A percentile compares a stretch with the other conserved stretches of the same genome.
Conservation (phyloP, 202 grass and related monocot species). For the Saccharum hybrid region DNA sequence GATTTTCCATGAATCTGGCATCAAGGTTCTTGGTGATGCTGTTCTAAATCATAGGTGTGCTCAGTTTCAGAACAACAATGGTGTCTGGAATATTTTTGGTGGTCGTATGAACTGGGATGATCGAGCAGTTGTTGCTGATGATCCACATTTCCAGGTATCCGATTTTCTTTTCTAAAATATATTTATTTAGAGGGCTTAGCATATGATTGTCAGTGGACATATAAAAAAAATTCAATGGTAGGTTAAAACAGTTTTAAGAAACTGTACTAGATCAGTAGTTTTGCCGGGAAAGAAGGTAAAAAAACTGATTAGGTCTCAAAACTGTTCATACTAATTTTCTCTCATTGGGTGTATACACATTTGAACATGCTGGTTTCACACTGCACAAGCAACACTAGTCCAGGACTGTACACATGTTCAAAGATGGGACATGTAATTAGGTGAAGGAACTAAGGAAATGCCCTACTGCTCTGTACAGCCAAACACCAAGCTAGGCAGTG, state of each 20-base stretch:
- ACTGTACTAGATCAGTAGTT: neutral
- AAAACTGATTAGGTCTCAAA: neutral
- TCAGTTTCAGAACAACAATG: constrained; percentile 73
- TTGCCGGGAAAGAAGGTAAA: neutral
- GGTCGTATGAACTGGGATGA: constrained; percentile 89
- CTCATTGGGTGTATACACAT: neutral
- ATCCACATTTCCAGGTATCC: constrained; percentile 95
- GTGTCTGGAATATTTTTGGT: constrained; percentile 97
- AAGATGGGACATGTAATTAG: neutral
- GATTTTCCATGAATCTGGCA: constrained; percentile 68
- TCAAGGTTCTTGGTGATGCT: constrained; percentile 96
- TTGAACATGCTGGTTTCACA: neutral
- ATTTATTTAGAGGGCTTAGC: constrained; percentile 9
- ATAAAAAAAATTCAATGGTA: too few species aligned
- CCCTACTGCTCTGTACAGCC: neutral
- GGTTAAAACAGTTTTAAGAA: neutral
- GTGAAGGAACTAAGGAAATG: neutral
- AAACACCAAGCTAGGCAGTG: neutral
- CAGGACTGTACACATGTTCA: neutral
- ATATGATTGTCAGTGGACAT: constrained; percentile 6
- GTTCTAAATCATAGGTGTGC: constrained; percentile 96
- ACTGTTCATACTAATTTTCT: neutral
- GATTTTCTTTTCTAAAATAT: constrained; percentile 13
- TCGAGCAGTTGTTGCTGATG: constrained; percentile 89
- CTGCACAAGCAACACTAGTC: constrained; percentile 1